A percentile compares a stretch with the other conserved stretches of the same genome.
Evolutionary conservation across 768 basidiomycete genomes (phyloP).

Genomic region (Tulasnella sp.): DNA sequence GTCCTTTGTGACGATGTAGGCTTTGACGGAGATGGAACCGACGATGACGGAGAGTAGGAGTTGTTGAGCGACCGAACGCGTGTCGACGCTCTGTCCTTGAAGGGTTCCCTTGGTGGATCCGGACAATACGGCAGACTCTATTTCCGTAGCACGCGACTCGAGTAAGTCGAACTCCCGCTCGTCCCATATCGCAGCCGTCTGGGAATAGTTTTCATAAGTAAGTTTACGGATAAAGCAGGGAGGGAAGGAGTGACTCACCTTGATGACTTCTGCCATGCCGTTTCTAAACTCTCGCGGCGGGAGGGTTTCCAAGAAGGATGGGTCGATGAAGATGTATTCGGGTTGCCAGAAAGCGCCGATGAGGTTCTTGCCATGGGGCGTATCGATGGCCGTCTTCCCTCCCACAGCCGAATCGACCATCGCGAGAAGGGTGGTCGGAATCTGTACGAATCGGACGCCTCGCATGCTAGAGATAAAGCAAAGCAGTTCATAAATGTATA

Average conservation of each 20-base stretch:
- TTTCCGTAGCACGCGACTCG: conserved; percentile 76
- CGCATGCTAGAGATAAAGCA: conserved; percentile 67
- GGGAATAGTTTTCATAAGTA: conserved; percentile 15
- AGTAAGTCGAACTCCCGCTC: conserved; percentile 79
- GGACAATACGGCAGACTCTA: conserved; percentile 70
- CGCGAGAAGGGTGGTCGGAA: conserved; percentile 90
- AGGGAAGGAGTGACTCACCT: conserved; percentile 42
- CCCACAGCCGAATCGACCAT: conserved; percentile 99
- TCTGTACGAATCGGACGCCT: conserved; percentile 88
- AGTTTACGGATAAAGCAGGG: neutral
- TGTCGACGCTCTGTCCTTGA: conserved; percentile 49
- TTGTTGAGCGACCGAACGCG: conserved; percentile 64
- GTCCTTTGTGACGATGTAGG: conserved; percentile 94
- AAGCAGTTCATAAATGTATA: neutral
- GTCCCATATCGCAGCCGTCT: conserved; percentile 99
- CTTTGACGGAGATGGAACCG: conserved; percentile 89
- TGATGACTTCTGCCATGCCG: conserved; percentile 97
- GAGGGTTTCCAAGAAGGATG: conserved; percentile 88
- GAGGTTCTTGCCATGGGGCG: conserved; percentile 94
- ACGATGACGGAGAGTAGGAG: conserved; percentile 85
- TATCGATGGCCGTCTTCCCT: conserved; percentile 99
- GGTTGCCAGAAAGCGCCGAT: conserved; percentile 99
- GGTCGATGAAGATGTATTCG: conserved; percentile 93
- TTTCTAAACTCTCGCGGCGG: conserved; percentile 92
- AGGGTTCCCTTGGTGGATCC: conserved; percentile 30